Percentiles rank a stretch among this genome's conserved stretches.
Conservation (phyloP, 1,284 basidiomycete species). For the Moniliophthora roreri region DNA sequence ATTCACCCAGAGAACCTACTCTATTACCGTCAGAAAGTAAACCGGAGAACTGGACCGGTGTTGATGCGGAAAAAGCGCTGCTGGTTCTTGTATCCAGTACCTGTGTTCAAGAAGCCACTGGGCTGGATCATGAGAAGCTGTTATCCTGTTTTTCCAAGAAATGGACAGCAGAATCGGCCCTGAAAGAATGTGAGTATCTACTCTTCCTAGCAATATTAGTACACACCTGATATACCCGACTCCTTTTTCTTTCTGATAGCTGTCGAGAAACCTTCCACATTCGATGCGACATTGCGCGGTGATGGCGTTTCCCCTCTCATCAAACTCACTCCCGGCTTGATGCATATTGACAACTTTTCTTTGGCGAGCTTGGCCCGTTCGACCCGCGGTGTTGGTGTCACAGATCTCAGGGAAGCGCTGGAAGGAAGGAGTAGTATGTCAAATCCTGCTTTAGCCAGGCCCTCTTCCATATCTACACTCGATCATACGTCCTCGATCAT, state of each 20-base stretch:
- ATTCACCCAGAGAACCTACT: constrained; percentile 33
- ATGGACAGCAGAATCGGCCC: constrained; percentile 79
- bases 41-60: constrained; percentile 28
- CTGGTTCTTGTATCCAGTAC: constrained; percentile 48
- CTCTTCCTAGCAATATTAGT: constrained; percentile 4
- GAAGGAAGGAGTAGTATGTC: constrained; percentile 81
- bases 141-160: constrained; percentile 48
- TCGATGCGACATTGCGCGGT: constrained; percentile 53
- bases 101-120: constrained; percentile 62
- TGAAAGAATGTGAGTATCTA: constrained; percentile 67
- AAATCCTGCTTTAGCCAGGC: constrained; percentile 62
- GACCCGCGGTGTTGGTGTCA: constrained; percentile 77
- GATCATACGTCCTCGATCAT: constrained; percentile 59
- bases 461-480: constrained; percentile 73
- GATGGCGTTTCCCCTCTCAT: constrained; percentile 72
- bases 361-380: constrained; percentile 77
- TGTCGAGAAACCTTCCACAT: constrained; percentile 59
- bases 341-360: constrained; percentile 87
- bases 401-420: constrained; percentile 82
- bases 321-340: constrained; percentile 78
- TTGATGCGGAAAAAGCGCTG: constrained; percentile 60
- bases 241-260: constrained; percentile 34
- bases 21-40: constrained; percentile 30
- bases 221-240: neutral
- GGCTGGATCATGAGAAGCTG: constrained; percentile 58